Evolutionary conservation across 306 rosid genomes (phyloP).

Genomic region (Acacia acuminata): DNA sequence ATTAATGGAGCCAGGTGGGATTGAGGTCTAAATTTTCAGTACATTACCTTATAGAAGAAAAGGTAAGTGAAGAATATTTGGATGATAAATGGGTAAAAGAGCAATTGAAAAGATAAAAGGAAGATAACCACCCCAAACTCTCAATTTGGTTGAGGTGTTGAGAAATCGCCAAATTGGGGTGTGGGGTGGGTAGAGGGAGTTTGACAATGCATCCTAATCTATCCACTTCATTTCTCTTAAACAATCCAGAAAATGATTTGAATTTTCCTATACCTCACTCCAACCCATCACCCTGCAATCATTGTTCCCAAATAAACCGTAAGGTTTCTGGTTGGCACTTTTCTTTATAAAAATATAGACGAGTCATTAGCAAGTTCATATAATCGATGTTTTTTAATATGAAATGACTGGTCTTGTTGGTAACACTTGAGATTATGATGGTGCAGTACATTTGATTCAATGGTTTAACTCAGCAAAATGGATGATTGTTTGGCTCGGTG

Average conservation of each 20-base stretch:
- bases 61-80: neutral
- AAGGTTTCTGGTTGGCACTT: neutral
- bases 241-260: neutral
- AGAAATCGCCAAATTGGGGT: neutral
- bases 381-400: neutral
- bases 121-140: neutral
- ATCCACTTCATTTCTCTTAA: neutral
- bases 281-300: neutral
- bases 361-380: neutral
- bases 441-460: neutral
- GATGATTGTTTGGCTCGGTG: neutral
- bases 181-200: neutral
- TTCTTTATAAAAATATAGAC: neutral
- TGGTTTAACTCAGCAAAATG: slow-evolving; percentile 8
- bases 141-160: neutral
- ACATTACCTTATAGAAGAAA: neutral
- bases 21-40: neutral
- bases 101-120: neutral
- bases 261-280: neutral
- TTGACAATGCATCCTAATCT: neutral
- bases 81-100: neutral
- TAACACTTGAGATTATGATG: neutral
- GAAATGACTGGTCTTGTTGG: slow-evolving; percentile 17
- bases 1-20: neutral
- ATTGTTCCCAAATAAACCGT: neutral